These are phyloP conservation scores for Hymenoscyphus scutula DNA, from an alignment of 2,329 filamentous ascomycete genomes.

Conservation along the genomic window DNA sequence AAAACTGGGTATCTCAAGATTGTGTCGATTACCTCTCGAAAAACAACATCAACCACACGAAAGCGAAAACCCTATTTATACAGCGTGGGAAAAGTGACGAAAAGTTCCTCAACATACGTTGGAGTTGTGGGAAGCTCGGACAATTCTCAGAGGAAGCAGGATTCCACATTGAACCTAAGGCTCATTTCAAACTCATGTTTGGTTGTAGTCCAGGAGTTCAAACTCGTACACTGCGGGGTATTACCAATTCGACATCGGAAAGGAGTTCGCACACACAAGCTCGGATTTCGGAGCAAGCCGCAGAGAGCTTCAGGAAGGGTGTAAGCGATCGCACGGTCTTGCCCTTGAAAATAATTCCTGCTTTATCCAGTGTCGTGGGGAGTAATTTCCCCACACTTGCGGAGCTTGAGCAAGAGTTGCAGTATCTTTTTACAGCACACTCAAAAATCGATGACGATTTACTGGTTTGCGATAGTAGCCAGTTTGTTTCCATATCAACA, in stretches of 20 bases:
- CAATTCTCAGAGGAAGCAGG: slow-evolving; percentile 1
- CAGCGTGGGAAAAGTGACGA: background rate
- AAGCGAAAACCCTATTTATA: background rate
- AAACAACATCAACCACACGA: background rate
- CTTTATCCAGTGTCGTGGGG: background rate
- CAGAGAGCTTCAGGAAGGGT: background rate
- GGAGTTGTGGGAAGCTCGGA: slow-evolving; percentile 8
- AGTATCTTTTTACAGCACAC: background rate
- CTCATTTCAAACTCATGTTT: slow-evolving; percentile 7
- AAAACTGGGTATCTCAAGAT: slow-evolving; percentile 6
- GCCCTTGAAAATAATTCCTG: background rate
- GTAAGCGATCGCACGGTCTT: background rate
- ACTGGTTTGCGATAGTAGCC: background rate
- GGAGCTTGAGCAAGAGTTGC: slow-evolving; percentile 2
- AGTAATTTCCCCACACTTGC: background rate
- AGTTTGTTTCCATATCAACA: background rate
- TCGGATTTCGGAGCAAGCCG: background rate
- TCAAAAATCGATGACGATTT: background rate
- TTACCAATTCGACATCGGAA: background rate
- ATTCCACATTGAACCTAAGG: slow-evolving; percentile 5
- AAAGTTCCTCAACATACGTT: background rate
- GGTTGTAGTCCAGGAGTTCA: background rate
- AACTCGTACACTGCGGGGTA: background rate
- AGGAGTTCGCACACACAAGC: background rate
- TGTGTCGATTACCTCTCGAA: slow-evolving; percentile 4